phyloP scores from a whole-genome alignment of 2,329 filamentous ascomycete species.

The Cercospora nicotianae region DNA sequence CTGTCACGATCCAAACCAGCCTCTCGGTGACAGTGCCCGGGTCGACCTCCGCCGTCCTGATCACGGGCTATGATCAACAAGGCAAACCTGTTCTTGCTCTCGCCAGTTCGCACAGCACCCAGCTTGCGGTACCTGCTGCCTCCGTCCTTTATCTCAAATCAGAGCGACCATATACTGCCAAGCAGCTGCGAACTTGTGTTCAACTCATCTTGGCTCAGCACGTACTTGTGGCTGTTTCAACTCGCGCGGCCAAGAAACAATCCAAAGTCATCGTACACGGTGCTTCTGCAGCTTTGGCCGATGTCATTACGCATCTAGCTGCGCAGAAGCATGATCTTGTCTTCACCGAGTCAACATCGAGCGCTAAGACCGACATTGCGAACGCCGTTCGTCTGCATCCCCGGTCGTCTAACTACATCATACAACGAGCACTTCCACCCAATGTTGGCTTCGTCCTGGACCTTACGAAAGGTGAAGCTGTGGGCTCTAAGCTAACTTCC shows the following conservation, averaged over 20 bases:
- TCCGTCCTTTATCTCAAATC: slow-evolving; percentile 7
- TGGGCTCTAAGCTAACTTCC: slow-evolving; percentile 19
- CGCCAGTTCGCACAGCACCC: slow-evolving; percentile 12
- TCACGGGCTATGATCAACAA: slow-evolving; percentile 15
- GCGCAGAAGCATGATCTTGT: background rate
- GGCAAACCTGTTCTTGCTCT: slow-evolving; percentile 16
- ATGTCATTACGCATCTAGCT: slow-evolving; percentile 11
- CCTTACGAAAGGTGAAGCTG: slow-evolving; percentile 16
- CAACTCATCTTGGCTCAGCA: slow-evolving; percentile 18
- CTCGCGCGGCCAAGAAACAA: background rate
- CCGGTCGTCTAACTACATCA: slow-evolving; percentile 20
- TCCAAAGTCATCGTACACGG: slow-evolving; percentile 19
- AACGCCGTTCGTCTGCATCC: slow-evolving; percentile 16
- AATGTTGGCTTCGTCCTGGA: slow-evolving; percentile 16
- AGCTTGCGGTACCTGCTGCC: background rate
- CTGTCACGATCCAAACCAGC: slow-evolving; percentile 2
- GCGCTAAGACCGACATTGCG: background rate
- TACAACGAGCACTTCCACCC: slow-evolving; percentile 18
- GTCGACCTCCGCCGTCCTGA: slow-evolving; percentile 14
- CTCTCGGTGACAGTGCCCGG: slow-evolving; percentile 17
- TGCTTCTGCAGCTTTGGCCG: slow-evolving; percentile 17
- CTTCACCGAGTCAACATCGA: slow-evolving; percentile 17
- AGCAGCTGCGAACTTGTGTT: slow-evolving; percentile 20
- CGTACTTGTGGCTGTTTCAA: slow-evolving; percentile 18
- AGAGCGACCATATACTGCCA: slow-evolving; percentile 2